Conservation (phyloP, 768 basidiomycete genomes). For the Heimioporus sp. region DNA sequence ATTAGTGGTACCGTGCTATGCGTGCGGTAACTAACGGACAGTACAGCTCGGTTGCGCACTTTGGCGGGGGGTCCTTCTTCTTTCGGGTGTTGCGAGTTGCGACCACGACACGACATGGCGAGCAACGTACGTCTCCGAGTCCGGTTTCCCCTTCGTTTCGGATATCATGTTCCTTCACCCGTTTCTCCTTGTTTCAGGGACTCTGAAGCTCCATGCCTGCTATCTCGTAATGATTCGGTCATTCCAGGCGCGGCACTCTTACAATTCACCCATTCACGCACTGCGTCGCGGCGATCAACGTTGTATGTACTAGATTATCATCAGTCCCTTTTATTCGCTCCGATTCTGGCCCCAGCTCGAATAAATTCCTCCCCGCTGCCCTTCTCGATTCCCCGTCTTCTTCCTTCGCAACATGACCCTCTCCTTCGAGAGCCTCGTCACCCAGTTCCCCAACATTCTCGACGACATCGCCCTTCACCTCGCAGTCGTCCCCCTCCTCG, state of each 20-base stretch:
- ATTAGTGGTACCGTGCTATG: not conserved
- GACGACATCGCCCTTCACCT: slow-evolving; percentile 44
- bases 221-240: slow-evolving; percentile 37
- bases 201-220: slow-evolving; percentile 11
- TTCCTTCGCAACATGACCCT: not conserved
- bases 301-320: slow-evolving; percentile 34
- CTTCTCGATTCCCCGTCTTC: slow-evolving; percentile 2
- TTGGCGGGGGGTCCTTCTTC: not conserved
- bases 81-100: not conserved
- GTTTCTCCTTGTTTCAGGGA: slow-evolving; percentile 29
- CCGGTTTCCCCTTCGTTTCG: not conserved
- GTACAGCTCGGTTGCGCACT: slow-evolving; percentile 1
- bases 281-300: slow-evolving; percentile 38
- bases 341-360: slow-evolving; percentile 28
- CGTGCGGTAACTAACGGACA: not conserved
- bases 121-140: not conserved
- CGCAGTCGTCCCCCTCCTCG: slow-evolving; percentile 36
- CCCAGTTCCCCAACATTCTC: slow-evolving; percentile 17
- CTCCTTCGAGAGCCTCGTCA: slow-evolving; percentile 20
- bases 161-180: slow-evolving; percentile 3
- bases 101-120: not conserved
- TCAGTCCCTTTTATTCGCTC: slow-evolving; percentile 32
- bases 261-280: slow-evolving; percentile 22
- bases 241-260: slow-evolving; percentile 24
- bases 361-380: slow-evolving; percentile 20